A percentile compares a stretch with the other conserved stretches of the same genome.
These are phyloP conservation scores for Blastomyces percursus DNA, from an alignment of 2,329 filamentous ascomycete genomes.

Conservation along the genomic window DNA sequence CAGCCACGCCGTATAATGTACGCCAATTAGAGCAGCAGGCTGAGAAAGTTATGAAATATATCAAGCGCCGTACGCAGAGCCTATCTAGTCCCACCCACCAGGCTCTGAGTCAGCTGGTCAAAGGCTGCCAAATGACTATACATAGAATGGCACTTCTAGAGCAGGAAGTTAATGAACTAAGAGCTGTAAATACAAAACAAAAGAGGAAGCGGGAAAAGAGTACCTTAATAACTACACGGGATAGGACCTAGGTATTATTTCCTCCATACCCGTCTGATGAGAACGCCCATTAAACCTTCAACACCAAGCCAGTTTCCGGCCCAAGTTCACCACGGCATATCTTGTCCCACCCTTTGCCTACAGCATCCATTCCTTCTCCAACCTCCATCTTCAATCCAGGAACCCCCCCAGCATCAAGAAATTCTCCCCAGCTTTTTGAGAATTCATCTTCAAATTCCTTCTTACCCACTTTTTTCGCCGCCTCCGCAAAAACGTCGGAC, in stretches of 20 bases:
- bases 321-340: not conserved
- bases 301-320: not conserved
- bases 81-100: no score
- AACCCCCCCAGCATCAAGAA: not conserved
- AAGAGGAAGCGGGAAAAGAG: no score
- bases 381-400: not conserved
- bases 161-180: no score
- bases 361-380: slow-evolving; percentile 1
- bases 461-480: not conserved
- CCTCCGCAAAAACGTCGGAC: not conserved
- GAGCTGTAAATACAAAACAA: no score
- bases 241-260: not conserved
- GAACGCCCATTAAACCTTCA: not conserved
- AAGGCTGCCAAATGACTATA: no score
- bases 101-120: no score
- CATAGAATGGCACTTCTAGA: no score
- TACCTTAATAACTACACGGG: not conserved
- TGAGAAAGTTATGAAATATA: no score
- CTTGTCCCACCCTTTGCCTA: slow-evolving; percentile 1
- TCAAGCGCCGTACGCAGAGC: no score
- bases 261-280: not conserved
- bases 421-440: not conserved
- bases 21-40: no score
- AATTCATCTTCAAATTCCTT: not conserved
- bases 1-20: no score